phyloP scores from a whole-genome alignment of 768 basidiomycete species.

The Leucosporidium yakuticum region DNA sequence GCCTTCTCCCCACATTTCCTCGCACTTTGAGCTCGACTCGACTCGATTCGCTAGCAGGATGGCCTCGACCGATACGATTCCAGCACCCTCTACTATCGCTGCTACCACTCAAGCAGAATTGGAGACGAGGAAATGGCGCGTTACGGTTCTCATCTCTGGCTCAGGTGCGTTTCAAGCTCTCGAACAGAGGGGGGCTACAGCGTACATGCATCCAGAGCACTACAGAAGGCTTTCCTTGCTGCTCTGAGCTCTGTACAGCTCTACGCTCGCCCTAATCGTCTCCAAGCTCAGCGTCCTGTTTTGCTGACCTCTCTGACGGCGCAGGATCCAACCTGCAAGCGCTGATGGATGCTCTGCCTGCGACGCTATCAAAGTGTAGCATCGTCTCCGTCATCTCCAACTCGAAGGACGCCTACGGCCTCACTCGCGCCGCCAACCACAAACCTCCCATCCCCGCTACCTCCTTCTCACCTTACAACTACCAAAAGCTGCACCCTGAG shows the following conservation, averaged over 20 bases:
- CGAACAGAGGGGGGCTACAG: too few species aligned
- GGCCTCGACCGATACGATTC: too few species aligned
- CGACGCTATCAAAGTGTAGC: constrained; percentile 61
- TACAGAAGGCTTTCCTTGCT: background rate
- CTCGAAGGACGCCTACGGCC: constrained; percentile 81
- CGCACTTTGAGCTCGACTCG: too few species aligned
- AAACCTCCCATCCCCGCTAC: constrained; percentile 72
- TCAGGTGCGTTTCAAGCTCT: constrained; percentile 48
- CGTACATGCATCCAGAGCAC: background rate
- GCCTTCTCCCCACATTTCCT: too few species aligned
- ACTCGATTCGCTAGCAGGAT: too few species aligned
- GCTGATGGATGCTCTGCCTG: constrained; percentile 70
- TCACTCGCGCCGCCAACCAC: constrained; percentile 60
- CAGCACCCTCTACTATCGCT: too few species aligned
- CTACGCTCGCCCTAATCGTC: background rate
- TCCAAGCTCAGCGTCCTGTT: background rate
- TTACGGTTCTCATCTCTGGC: constrained; percentile 62
- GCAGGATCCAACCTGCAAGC: constrained; percentile 94
- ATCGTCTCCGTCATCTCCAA: constrained; percentile 86
- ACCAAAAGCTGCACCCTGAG: constrained; percentile 51
- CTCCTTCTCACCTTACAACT: constrained; percentile 78
- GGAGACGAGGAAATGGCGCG: constrained; percentile 14
- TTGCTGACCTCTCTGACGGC: background rate
- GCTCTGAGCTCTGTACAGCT: background rate
- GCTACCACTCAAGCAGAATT: background rate